Base-by-base conservation (phyloP, 2,329 filamentous ascomycete species). In the Phaeophleospora eucalypticola region DNA sequence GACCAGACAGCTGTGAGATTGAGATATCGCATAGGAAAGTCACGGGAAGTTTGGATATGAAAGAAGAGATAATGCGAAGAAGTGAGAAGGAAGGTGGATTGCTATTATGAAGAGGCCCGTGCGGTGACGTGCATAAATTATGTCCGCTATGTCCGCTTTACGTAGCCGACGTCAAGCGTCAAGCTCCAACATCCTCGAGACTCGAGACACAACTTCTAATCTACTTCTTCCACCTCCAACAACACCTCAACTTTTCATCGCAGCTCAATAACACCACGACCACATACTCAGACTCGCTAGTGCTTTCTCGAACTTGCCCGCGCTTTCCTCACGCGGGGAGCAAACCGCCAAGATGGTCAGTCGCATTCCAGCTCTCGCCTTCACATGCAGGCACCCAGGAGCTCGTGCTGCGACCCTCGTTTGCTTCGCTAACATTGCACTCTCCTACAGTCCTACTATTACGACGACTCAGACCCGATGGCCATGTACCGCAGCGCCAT, bases 401-500 rank as follows among this genome's bases (percentile, higher is more conserved):
- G n/a, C n/a, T n/a, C n/a, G n/a, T n/a, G n/a, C n/a, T n/a, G n/a
- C n/a, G n/a, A n/a, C n/a, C n/a, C n/a, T n/a, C n/a, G n/a, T n/a
- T n/a, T n/a, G n/a, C n/a, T n/a, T n/a, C n/a, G n/a, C n/a, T n/a
- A n/a, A n/a, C n/a, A n/a, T n/a, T n/a, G n/a, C n/a, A n/a, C n/a
- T n/a, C 9, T n/a, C 24, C 39, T 24, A 24, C 47, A 60, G 61
- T 55, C 61, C 17, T 62, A 61, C 56, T 61, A 63, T 51, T 79
- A 72, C 64, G 68, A 76, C 46, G 74, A 79, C 58, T 76, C 72
- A 52, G 78, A 75, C 46, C 70, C 70, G 37, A 73, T 77, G 67
- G 66, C 73, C 48, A 74, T 80, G 62, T 75, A 80, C 51, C 73
- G 77, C 51, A 68, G 71, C 12, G 72, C 73, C 49, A 76, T 80